Percentiles rank a stretch among this genome's conserved stretches.
Evolutionary conservation across 805 yeast genomes (phyloP).

Genomic region (Lipomyces sp.): DNA sequence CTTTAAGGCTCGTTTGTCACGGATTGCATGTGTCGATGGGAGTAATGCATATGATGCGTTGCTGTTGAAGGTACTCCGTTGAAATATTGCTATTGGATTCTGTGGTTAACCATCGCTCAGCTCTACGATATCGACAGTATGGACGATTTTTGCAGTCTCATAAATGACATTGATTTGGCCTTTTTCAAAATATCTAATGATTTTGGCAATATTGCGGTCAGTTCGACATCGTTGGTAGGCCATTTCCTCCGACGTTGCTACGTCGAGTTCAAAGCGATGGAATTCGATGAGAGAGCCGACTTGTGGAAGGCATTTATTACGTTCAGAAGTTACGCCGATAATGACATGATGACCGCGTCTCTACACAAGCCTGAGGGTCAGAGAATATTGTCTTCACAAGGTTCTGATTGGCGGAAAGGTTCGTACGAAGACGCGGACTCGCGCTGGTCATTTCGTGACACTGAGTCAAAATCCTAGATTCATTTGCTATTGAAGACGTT

Average conservation of each 20-base stretch:
- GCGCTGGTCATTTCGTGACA: not conserved
- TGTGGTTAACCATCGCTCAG: not conserved
- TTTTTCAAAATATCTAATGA: constrained; percentile 16
- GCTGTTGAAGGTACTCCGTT: constrained; percentile 7
- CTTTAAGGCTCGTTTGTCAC: constrained; percentile 3
- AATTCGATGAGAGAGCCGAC: constrained; percentile 19
- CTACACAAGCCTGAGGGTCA: not conserved
- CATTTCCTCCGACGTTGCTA: constrained; percentile 29
- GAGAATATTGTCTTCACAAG: not conserved
- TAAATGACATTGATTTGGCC: constrained; percentile 20
- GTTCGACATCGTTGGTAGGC: constrained; percentile 29
- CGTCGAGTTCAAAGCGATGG: constrained; percentile 26
- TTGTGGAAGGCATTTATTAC: constrained; percentile 26
- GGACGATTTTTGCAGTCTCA: constrained; percentile 17
- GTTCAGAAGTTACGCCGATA: constrained; percentile 4
- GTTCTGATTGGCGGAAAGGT: not conserved
- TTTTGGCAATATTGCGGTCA: constrained; percentile 6
- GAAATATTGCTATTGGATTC: not conserved
- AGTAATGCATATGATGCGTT: constrained; percentile 13
- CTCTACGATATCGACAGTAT: constrained; percentile 14
- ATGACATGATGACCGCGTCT: not conserved
- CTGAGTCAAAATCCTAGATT: constrained; percentile 4
- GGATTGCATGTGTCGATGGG: not conserved
- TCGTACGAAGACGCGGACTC: not conserved
- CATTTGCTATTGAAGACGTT: constrained; percentile 57